Evolutionary conservation across 441 rosid species (phyloP), one percentile per base, ranked within the genome.

Genomic region (Capsella rubella): DNA sequence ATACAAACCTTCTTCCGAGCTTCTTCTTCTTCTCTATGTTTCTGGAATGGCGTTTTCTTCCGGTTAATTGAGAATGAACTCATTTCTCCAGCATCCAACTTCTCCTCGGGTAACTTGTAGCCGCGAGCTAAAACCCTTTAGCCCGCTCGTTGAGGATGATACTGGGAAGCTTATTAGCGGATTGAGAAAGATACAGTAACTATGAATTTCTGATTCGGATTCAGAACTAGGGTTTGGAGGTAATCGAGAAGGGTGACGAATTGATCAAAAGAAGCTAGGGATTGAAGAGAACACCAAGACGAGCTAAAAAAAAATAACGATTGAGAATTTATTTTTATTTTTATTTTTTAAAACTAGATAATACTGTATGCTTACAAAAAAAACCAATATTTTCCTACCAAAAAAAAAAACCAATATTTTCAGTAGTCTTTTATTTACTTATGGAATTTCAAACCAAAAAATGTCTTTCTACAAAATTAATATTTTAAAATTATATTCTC

Each of bases 11-110:
- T 95, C 64, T 95, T 92, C 86, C 82, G 87, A 31, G 99, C 98
- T 76, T 92, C 97, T 81, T 95, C 99, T 81, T 95, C 98, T 74
- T 95, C 99, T 69, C 96, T 85, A 78, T 95, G 98, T 86, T 91
- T 95, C 87, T 92, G 97, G 68, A 95, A 92, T 14, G 98, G 99
- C 1, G 99, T 95, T 76, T 92, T 95, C 85, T 95, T 95, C 55
- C 96, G 87, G n/a, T 91, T 86, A 60, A 95, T 88, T 35, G 98
- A 95, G 86, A 95, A 95, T 4, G 97, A 90, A 72, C 93, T 92
- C 99, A 95, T 92, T 66, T 67, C 21, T 66, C 78, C 59, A 65
- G 73, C 59, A 67, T 50, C 35, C 65, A 78, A 64, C 60, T 80
- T 72, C 73, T 10, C 68, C 3, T 45, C 73, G 43, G 53, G 46